phyloP scores from a whole-genome alignment of 352 stramenopile genomes.

The Phytophthora pluvialis region DNA sequence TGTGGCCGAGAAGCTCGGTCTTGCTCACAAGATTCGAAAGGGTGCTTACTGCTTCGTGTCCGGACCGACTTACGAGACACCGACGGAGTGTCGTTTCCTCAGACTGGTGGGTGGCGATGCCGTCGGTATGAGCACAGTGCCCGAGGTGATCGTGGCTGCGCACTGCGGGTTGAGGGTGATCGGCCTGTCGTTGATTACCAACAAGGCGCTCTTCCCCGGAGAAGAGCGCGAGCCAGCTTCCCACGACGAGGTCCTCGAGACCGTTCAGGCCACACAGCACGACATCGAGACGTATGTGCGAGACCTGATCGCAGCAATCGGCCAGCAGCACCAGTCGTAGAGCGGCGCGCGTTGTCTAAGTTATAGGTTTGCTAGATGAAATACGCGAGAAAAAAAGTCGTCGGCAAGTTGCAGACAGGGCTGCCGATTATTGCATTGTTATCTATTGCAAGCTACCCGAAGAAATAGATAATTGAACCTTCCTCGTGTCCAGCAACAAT shows the following conservation, averaged over 20 bases:
- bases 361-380: constrained; percentile 25
- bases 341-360: constrained; percentile 15
- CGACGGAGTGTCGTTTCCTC: constrained; percentile 94
- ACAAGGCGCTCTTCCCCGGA: constrained; percentile 89
- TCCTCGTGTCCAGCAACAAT: too few species aligned
- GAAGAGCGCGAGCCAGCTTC: constrained; percentile 83
- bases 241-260: constrained; percentile 95
- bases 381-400: neutral
- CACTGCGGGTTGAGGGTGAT: constrained; percentile 96
- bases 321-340: constrained; percentile 30
- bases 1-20: constrained; percentile 81
- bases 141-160: constrained; percentile 95
- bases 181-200: constrained; percentile 97
- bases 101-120: constrained; percentile 91
- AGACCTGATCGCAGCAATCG: constrained; percentile 40
- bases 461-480: too few species aligned
- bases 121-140: constrained; percentile 97
- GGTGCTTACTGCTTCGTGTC: constrained; percentile 97
- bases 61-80: constrained; percentile 97
- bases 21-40: constrained; percentile 83
- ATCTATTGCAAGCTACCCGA: too few species aligned
- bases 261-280: constrained; percentile 74
- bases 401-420: too few species aligned
- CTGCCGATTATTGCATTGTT: too few species aligned
- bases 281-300: constrained; percentile 51